These are phyloP conservation scores for Mytilinidion resinicola DNA, from an alignment of 495 filamentous ascomycete genomes.

Conservation along the genomic window DNA sequence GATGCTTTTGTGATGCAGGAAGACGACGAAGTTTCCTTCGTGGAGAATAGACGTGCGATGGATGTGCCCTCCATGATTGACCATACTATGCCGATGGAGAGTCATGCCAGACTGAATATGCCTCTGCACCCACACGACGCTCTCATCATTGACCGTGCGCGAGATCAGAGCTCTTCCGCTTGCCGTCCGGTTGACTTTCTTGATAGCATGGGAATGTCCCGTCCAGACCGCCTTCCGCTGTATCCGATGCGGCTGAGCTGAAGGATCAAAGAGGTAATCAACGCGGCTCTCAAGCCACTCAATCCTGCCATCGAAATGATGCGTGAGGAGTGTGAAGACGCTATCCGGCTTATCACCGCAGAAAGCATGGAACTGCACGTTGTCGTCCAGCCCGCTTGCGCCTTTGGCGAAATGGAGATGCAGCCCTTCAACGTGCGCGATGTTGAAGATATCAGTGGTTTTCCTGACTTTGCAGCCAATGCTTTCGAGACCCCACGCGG, in stretches of 20 bases:
- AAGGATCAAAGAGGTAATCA: constrained; percentile 75
- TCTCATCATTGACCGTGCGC: constrained; percentile 69
- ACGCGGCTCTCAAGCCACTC: constrained; percentile 74
- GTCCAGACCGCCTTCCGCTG: constrained; percentile 61
- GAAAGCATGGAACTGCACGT: constrained; percentile 70
- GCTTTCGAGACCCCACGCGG: constrained; percentile 90
- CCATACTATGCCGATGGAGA: constrained; percentile 60
- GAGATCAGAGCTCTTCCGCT: constrained; percentile 76
- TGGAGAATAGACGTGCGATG: constrained; percentile 73
- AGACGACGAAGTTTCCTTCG: constrained; percentile 70
- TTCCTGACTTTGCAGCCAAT: constrained; percentile 67
- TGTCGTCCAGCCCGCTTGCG: constrained; percentile 41
- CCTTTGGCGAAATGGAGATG: constrained; percentile 58
- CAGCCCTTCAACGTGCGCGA: constrained; percentile 71
- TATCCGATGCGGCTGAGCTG: constrained; percentile 58
- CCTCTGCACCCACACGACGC: constrained; percentile 75
- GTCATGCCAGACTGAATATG: constrained; percentile 42
- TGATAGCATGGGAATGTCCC: constrained; percentile 73
- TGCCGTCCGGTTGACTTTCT: constrained; percentile 78
- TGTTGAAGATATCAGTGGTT: constrained; percentile 72
- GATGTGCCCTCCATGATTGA: constrained; percentile 68
- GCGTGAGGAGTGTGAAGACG: constrained; percentile 68
- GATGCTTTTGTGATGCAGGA: constrained; percentile 69
- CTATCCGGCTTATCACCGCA: constrained; percentile 53
- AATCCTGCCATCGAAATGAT: constrained; percentile 81